Evolutionary conservation across 768 basidiomycete species (phyloP).

Genomic region (Tulasnella sp.): DNA sequence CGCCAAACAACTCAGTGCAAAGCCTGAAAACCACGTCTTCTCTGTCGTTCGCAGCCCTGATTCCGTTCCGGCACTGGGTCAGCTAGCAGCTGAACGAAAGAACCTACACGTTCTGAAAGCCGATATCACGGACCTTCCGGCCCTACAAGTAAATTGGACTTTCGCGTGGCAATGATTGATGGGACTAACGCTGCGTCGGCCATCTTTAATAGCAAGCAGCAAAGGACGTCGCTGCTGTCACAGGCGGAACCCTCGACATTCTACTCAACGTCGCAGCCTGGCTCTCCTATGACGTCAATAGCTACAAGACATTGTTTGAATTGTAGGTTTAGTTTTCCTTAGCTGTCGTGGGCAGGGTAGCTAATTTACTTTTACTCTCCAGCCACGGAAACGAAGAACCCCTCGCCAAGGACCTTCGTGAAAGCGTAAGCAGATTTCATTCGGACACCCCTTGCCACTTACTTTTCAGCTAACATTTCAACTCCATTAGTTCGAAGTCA

Average conservation of each 20-base stretch:
- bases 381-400: not conserved
- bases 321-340: not conserved
- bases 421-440: slow-evolving; percentile 3
- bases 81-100: slow-evolving; percentile 31
- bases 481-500: slow-evolving; percentile 30
- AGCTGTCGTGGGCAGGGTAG: not conserved
- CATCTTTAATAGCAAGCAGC: slow-evolving; percentile 32
- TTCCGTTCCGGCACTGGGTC: slow-evolving; percentile 37
- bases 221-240: slow-evolving; percentile 27
- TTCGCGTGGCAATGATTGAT: too few species aligned
- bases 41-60: slow-evolving; percentile 42
- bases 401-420: slow-evolving; percentile 37
- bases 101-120: slow-evolving; percentile 48
- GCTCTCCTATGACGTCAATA: not conserved
- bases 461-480: not conserved
- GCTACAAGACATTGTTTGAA: slow-evolving; percentile 14
- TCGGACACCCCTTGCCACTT: not conserved
- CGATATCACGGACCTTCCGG: slow-evolving; percentile 45
- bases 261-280: slow-evolving; percentile 34
- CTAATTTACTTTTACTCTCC: not conserved
- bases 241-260: slow-evolving; percentile 34
- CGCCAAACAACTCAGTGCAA: slow-evolving; percentile 40
- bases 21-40: slow-evolving; percentile 39
- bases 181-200: not conserved
- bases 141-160: slow-evolving; percentile 42